A percentile compares a stretch with the other conserved stretches of the same genome.
Evolutionary conservation across 208 protist species (phyloP).

Genomic region (Trypanosoma lewisi): DNA sequence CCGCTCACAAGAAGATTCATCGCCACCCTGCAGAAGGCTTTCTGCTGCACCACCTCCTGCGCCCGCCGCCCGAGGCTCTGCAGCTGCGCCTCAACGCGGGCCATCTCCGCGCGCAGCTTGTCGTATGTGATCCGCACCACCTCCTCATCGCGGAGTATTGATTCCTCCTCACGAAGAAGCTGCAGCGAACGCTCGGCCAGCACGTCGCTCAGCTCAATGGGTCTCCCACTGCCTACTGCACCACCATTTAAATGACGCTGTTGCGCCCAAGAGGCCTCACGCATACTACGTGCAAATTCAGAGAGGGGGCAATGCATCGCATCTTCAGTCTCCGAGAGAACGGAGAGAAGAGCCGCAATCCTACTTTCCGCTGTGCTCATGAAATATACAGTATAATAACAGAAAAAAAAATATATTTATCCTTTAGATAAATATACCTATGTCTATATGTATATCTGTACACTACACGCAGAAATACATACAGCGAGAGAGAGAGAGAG

Average conservation of each 20-base stretch:
- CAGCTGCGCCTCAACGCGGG: slow-evolving; percentile 79
- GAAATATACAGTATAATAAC: neutral
- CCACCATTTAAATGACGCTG: neutral
- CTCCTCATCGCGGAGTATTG: slow-evolving; percentile 43
- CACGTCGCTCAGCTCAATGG: slow-evolving; percentile 39
- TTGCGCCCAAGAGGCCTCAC: slow-evolving; percentile 21
- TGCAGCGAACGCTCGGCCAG: slow-evolving; percentile 56
- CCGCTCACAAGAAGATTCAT: slow-evolving; percentile 71
- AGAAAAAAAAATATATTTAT: neutral
- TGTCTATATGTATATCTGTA: too few species aligned
- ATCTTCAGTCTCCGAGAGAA: slow-evolving; percentile 51
- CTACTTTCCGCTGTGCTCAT: slow-evolving; percentile 41
- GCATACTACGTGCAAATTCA: slow-evolving; percentile 56
- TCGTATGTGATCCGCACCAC: slow-evolving; percentile 62
- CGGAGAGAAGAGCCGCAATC: slow-evolving; percentile 56
- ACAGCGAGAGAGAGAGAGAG: too few species aligned
- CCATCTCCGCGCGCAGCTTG: slow-evolving; percentile 75
- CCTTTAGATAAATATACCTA: too few species aligned
- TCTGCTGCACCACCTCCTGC: slow-evolving; percentile 61
- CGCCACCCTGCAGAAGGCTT: slow-evolving; percentile 69
- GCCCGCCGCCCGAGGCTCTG: slow-evolving; percentile 52
- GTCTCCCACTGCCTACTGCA: neutral
- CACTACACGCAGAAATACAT: too few species aligned
- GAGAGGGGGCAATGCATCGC: slow-evolving; percentile 53
- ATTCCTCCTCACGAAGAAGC: slow-evolving; percentile 71